phyloP scores from a whole-genome alignment of 495 filamentous ascomycete species.

The Pseudoneurospora amorphoporcata region DNA sequence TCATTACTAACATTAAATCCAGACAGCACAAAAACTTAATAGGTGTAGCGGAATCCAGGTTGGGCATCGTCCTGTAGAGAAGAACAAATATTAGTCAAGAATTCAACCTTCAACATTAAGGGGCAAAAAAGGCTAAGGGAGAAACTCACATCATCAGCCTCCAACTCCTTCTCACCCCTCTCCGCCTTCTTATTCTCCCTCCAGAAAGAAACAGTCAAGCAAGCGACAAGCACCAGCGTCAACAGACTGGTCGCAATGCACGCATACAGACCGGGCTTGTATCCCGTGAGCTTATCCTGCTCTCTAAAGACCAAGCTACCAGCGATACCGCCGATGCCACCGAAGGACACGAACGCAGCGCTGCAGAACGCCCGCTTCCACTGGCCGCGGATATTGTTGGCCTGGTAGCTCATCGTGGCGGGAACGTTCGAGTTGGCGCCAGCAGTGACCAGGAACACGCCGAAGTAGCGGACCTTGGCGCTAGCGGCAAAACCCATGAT shows the following conservation, averaged over 20 bases:
- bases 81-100: slow-evolving; percentile 1
- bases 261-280: slow-evolving; percentile 35
- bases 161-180: slow-evolving; percentile 34
- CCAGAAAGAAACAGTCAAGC: slow-evolving; percentile 21
- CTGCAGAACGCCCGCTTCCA: slow-evolving; percentile 55
- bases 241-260: slow-evolving; percentile 30
- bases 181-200: slow-evolving; percentile 32
- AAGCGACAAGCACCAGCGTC: slow-evolving; percentile 26
- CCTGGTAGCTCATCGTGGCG: slow-evolving; percentile 49
- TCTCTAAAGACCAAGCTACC: slow-evolving; percentile 45
- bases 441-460: slow-evolving; percentile 52
- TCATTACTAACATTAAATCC: background rate
- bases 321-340: slow-evolving; percentile 52
- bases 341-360: slow-evolving; percentile 48
- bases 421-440: slow-evolving; percentile 54
- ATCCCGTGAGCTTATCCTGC: slow-evolving; percentile 23
- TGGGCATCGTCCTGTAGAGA: slow-evolving; percentile 28
- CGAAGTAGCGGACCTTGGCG: slow-evolving; percentile 47
- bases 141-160: slow-evolving; percentile 29
- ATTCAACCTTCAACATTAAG: background rate
- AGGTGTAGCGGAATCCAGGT: slow-evolving; percentile 38
- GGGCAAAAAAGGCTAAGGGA: background rate
- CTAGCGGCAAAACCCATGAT: slow-evolving; percentile 43
- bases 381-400: slow-evolving; percentile 59
- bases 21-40: slow-evolving; percentile 14